These are phyloP conservation scores for Crithidia brevicula DNA, from an alignment of 208 protist genomes.

Conservation along the genomic window DNA sequence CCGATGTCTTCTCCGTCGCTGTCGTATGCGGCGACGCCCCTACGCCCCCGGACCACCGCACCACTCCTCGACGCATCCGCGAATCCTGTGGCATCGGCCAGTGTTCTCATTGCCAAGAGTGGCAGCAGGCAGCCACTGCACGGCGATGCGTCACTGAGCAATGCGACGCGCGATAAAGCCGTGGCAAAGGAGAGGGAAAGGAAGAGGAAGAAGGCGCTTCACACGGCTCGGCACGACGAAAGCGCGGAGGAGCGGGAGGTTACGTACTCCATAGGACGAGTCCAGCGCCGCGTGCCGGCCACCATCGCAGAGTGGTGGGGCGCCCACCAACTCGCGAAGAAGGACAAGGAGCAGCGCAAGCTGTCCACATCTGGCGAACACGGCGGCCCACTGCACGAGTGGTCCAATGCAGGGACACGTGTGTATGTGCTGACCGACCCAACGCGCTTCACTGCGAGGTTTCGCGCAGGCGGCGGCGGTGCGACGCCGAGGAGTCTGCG, in stretches of 20 bases:
- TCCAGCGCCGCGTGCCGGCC: slow-evolving; percentile 8
- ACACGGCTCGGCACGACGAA: slow-evolving; percentile 12
- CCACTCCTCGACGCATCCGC: not conserved
- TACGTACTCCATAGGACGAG: slow-evolving; percentile 30
- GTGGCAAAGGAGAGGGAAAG: too few species aligned
- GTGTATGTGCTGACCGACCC: slow-evolving; percentile 17
- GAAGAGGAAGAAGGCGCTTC: not conserved
- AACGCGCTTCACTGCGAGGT: slow-evolving; percentile 7
- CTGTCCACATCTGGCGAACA: not conserved
- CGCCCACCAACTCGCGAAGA: slow-evolving; percentile 9
- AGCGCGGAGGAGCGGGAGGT: slow-evolving; percentile 30
- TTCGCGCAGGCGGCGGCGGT: not conserved
- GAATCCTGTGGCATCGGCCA: not conserved
- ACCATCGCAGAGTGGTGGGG: slow-evolving; percentile 27
- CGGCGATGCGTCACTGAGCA: too few species aligned
- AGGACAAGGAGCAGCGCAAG: slow-evolving; percentile 1
- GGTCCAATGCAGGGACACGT: not conserved
- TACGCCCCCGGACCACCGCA: too few species aligned
- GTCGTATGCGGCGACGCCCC: not conserved
- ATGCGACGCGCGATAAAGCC: too few species aligned
- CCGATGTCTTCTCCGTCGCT: not conserved
- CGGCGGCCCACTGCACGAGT: not conserved
- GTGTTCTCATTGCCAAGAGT: not conserved
- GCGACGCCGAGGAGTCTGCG: too few species aligned
- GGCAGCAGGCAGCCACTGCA: not conserved